Conservation (phyloP, 1,284 basidiomycete genomes). For the Ceratobasidium sp. region DNA sequence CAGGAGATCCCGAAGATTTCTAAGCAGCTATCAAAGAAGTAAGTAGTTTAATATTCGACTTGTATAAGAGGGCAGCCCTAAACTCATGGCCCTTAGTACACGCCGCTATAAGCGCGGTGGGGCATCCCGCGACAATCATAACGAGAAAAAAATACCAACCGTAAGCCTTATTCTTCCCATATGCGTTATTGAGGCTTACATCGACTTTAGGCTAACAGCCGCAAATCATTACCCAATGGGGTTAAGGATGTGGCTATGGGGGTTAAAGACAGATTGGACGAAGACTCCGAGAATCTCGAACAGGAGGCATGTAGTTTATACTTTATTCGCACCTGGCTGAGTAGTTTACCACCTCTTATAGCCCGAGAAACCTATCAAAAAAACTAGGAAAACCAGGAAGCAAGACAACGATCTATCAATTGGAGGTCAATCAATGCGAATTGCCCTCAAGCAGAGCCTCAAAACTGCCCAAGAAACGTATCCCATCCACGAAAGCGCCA, state of each 20-base stretch:
- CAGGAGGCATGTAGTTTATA: neutral
- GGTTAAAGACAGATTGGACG: neutral
- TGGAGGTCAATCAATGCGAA: neutral
- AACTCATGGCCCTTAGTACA: neutral
- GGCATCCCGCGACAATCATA: neutral
- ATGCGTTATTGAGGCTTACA: neutral
- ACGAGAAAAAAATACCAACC: neutral
- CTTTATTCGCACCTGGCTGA: neutral
- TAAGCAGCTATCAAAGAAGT: neutral
- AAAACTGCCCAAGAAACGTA: neutral
- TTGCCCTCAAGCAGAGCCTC: neutral
- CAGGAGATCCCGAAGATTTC: neutral
- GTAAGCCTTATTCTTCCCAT: neutral
- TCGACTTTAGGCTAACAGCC: neutral
- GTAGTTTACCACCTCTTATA: no score
- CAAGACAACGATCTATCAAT: neutral
- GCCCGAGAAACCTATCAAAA: neutral
- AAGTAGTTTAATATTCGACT: neutral
- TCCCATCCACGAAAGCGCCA: neutral
- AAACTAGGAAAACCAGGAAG: neutral
- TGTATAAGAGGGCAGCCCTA: neutral
- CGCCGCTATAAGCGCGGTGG: neutral
- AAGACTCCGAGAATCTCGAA: neutral
- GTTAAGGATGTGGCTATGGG: no score
- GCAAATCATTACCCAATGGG: no score